Percentiles rank a stretch among this genome's conserved stretches.
These are phyloP conservation scores for Arachnomyces sp. DNA, from an alignment of 2,329 filamentous ascomycete species.

Conservation along the genomic window DNA sequence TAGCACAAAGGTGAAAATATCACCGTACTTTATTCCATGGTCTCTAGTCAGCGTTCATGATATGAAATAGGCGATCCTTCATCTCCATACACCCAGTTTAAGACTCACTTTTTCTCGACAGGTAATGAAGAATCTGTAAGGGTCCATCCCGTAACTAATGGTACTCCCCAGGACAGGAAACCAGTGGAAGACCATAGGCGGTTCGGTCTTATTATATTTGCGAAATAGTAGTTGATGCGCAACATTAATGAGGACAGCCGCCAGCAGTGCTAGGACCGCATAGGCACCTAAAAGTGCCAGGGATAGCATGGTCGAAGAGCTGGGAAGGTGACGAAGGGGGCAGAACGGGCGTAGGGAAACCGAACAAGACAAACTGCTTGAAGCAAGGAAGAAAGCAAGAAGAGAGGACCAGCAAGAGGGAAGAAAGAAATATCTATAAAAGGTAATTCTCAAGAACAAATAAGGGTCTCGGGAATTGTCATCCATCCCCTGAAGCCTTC, in stretches of 20 bases:
- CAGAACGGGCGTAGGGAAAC: too few species aligned
- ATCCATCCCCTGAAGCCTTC: too few species aligned
- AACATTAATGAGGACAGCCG: conserved; percentile 64
- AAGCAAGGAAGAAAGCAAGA: too few species aligned
- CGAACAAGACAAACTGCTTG: too few species aligned
- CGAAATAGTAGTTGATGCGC: conserved; percentile 64
- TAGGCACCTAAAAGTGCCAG: too few species aligned
- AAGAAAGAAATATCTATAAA: too few species aligned
- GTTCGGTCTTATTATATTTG: conserved; percentile 58
- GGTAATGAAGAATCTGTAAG: conserved; percentile 70
- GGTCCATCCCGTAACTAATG: conserved; percentile 43
- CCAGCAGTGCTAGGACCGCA: too few species aligned
- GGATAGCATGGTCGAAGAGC: too few species aligned
- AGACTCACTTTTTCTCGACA: conserved; percentile 61
- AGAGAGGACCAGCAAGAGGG: too few species aligned
- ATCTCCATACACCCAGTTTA: conserved; percentile 12
- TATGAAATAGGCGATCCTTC: conserved; percentile 16
- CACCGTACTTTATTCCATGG: conserved; percentile 58
- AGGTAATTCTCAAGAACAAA: too few species aligned
- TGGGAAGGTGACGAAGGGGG: too few species aligned
- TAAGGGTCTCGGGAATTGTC: too few species aligned
- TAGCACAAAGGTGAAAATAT: conserved; percentile 83
- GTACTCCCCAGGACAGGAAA: conserved; percentile 50
- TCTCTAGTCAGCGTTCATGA: conserved; percentile 38
- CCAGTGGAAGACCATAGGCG: conserved; percentile 72